Evolutionary conservation across 2,329 filamentous ascomycete genomes (phyloP), one percentile per base, ranked within the genome.

Genomic region (Penicillium palitans): DNA sequence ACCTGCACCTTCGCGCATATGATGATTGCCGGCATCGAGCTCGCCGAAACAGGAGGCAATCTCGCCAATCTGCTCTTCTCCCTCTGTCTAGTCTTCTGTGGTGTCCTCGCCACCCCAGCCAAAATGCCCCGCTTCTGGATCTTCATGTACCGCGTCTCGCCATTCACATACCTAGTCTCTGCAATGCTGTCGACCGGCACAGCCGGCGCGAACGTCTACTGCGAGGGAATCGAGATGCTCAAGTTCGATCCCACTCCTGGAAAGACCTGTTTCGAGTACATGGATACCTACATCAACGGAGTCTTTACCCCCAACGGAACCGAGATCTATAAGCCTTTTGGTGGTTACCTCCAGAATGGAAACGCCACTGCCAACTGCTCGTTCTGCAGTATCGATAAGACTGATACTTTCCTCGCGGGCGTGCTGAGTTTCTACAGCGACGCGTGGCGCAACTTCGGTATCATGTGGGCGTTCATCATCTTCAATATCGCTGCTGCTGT

Each of bases 1-100:
- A 85, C 87, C 49, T 86, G 83, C 15, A 86, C 89, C 0, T 92
- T 92, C 65, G 85, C 89, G 0, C 85, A 90, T 66, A 86, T 92
- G 84, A 83, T 86, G 37, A 90, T 92, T 57, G 86, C 87, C 1
- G 87, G 85, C 2, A 80, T 92, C 40, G 86, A 86, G 0, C 82
- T 89, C 56, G 87, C 88, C 1, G 83, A 89, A 66, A 90, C 87
- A 0, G 89, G 87, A 6, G 84, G 83, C 6, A 85, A 83, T 47
- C 72, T 90, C 19, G 85, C 85, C 52, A 85, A 84, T 7, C 70
- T 89, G 29, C 69, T 88, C 17, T 81, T 84, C 60, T 79, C 84
- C 27, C 80, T 89, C 70, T 82, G 79, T 61, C 75, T 86, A 39
- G 79, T 85, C 56, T 89, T 89, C 77, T 84, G 82, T 66, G 75